These are phyloP conservation scores for Purshia tridentata DNA, from an alignment of 306 rosid genomes.

Conservation along the genomic window DNA sequence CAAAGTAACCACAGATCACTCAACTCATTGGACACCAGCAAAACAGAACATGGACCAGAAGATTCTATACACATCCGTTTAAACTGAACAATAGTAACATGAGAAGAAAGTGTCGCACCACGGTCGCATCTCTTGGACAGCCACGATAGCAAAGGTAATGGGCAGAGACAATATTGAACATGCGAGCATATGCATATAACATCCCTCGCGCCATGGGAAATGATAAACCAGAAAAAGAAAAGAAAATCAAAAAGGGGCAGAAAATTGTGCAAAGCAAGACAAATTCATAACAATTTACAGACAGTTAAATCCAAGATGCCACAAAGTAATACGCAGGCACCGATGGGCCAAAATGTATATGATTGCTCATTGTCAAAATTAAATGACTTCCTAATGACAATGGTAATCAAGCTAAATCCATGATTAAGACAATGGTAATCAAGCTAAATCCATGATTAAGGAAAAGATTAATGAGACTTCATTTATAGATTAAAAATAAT, in stretches of 20 bases:
- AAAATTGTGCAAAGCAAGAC: conserved; percentile 23
- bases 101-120: conserved; percentile 36
- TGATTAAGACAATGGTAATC: neutral
- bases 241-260: conserved; percentile 37
- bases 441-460: neutral
- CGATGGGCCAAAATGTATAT: neutral
- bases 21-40: conserved; percentile 13
- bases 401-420: conserved; percentile 1
- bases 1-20: neutral
- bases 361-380: neutral
- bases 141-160: conserved; percentile 13
- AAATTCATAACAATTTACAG: conserved; percentile 20
- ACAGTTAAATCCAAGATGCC: neutral
- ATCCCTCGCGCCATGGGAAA: conserved; percentile 42
- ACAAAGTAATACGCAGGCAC: no score
- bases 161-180: conserved; percentile 38
- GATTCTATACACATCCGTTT: conserved; percentile 16
- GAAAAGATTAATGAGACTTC: neutral
- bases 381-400: neutral
- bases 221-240: conserved; percentile 33
- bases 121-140: conserved; percentile 26
- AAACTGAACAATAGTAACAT: conserved; percentile 21
- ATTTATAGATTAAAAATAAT: neutral
- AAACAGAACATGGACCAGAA: conserved; percentile 7
- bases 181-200: conserved; percentile 44